A percentile compares a stretch with the other conserved stretches of the same genome.
Evolutionary conservation across 495 filamentous ascomycete genomes (phyloP).

Genomic region (Penicillium paxilli): DNA sequence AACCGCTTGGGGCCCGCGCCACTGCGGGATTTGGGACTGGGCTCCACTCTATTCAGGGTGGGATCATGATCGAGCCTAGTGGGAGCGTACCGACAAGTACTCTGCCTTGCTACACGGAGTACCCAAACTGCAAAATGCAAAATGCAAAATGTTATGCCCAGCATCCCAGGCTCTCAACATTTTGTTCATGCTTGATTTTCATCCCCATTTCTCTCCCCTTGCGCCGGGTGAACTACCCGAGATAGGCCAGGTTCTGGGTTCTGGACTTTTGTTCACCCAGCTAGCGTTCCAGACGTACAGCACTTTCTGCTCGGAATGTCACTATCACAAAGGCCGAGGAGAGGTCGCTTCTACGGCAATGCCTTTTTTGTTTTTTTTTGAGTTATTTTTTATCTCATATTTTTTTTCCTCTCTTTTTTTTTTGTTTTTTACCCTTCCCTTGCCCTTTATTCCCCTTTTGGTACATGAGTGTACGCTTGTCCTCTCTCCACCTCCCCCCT

Average conservation of each 20-base stretch:
- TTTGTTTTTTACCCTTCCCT: too few relatives aligned
- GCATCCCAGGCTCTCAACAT: too few relatives aligned
- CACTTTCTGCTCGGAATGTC: neutral
- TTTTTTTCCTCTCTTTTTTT: too few relatives aligned
- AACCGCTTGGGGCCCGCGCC: neutral
- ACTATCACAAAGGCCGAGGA: neutral
- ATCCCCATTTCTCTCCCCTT: slow-evolving; percentile 1
- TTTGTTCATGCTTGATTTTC: slow-evolving; percentile 2
- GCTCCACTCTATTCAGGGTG: slow-evolving; percentile 9
- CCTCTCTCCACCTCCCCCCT: slow-evolving; percentile 5
- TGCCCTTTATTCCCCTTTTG: slow-evolving; percentile 6
- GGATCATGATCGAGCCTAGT: slow-evolving; percentile 36
- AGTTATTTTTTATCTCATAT: slow-evolving; percentile 1
- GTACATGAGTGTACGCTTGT: neutral
- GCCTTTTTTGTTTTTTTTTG: slow-evolving; percentile 3
- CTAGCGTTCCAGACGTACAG: neutral
- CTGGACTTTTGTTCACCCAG: too few relatives aligned
- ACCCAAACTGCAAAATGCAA: too few relatives aligned
- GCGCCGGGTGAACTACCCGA: neutral
- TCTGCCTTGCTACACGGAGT: too few relatives aligned
- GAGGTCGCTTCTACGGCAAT: neutral
- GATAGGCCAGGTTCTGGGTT: slow-evolving; percentile 1
- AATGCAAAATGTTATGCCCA: too few relatives aligned
- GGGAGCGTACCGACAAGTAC: slow-evolving; percentile 30
- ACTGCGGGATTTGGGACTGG: neutral